Conservation (phyloP, 169 alveolate genomes). For the Perkinsus chesapeaki region DNA sequence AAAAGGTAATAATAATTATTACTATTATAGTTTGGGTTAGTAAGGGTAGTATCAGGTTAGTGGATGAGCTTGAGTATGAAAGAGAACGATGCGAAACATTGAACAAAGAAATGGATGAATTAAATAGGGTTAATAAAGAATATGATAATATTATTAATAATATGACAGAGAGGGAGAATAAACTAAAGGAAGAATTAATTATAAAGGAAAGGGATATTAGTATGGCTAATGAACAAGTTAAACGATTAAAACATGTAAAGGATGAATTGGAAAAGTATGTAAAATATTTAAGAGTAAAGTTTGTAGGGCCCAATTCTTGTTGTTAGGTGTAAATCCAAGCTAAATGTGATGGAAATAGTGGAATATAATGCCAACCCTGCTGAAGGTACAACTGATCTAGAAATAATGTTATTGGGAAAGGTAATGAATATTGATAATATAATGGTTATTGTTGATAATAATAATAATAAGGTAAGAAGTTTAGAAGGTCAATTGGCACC, state of each 20-base stretch:
- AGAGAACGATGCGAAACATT: no score
- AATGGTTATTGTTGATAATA: neutral
- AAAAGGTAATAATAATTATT: no score
- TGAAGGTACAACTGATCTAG: neutral
- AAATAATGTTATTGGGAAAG: neutral
- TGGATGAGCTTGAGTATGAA: no score
- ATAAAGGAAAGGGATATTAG: no score
- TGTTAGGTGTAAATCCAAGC: neutral
- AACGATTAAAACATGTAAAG: neutral
- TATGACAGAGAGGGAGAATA: no score
- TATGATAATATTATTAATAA: no score
- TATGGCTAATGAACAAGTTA: no score
- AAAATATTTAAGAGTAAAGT: neutral
- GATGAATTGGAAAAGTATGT: neutral
- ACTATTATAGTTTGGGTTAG: no score
- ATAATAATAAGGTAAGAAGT: neutral
- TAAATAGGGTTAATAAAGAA: no score
- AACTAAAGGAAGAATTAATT: no score
- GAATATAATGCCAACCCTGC: neutral
- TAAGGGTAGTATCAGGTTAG: no score
- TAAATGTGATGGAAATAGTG: neutral
- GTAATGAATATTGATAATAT: neutral
- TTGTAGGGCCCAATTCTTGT: neutral
- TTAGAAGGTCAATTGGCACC: neutral
- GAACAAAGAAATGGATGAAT: no score